Evolutionary conservation across 2,329 filamentous ascomycete species (phyloP).

Genomic region (Phaeosphaeria sp.): DNA sequence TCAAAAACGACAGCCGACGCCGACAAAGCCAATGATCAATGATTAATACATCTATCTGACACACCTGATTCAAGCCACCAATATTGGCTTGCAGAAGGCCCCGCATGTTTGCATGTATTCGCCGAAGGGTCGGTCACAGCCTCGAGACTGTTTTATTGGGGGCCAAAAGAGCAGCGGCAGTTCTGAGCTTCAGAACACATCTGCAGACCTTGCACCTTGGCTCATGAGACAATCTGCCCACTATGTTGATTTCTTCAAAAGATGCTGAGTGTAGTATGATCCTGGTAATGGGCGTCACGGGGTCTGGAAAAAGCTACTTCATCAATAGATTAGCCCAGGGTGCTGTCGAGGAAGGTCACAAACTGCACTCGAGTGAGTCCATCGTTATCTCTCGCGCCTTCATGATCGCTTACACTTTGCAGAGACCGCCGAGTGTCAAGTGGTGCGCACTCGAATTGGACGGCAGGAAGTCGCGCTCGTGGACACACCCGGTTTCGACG

Average conservation of each 20-base stretch:
- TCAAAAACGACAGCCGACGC: not conserved
- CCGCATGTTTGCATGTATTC: not conserved
- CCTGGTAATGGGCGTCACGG: constrained; percentile 40
- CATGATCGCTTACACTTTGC: not conserved
- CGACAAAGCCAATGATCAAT: not conserved
- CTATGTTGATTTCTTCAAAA: not conserved
- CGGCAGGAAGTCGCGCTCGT: constrained; percentile 29
- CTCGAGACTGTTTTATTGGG: not conserved
- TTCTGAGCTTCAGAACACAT: not conserved
- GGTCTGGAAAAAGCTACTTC: constrained; percentile 41
- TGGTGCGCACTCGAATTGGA: constrained; percentile 21
- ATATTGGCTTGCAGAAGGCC: not conserved
- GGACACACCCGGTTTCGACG: constrained; percentile 59
- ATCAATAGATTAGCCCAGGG: constrained; percentile 31
- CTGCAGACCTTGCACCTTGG: not conserved
- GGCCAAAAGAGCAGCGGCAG: not conserved
- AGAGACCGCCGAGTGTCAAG: constrained; percentile 5
- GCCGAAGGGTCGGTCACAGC: not conserved
- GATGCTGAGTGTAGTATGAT: constrained; percentile 23
- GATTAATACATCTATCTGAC: not conserved
- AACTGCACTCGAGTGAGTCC: constrained; percentile 1
- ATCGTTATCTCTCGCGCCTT: not conserved
- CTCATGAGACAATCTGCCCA: not conserved
- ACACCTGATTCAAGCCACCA: not conserved
- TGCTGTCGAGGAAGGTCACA: constrained; percentile 5